Evolutionary conservation across 129 eudicot species (phyloP), one percentile per base, ranked within the genome.

Genomic region (Calendula officinalis): DNA sequence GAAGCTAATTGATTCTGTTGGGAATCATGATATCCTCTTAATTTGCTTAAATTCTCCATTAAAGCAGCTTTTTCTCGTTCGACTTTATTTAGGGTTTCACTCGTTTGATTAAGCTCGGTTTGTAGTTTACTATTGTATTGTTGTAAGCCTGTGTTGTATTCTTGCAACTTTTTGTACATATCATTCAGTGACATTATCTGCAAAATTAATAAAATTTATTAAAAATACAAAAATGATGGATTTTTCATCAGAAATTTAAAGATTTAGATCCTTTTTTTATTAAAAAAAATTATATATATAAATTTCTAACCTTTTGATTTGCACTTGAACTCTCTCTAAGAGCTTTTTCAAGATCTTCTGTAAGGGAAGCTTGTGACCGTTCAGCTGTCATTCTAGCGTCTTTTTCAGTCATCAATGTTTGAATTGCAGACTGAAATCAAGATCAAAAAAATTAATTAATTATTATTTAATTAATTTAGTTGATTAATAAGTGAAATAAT

Each of bases 121-220:
- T 94, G 99, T 15, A 94, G 88, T 72, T 82, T 94, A 53, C 97
- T 86, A 75, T 94, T 94, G 77, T 86, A 94, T 60, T 83, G 92
- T 47, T 94, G 99, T 56, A 94, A 80, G 56, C 99, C 86, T 1
- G 95, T 81, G 71, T 89, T 94, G 69, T 88, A 94, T 76, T 88
- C 97, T 58, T 94, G 97, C 56, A 94, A 66, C 53, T 95, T 67
- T 86, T 83, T 83, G 81, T 85, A 88, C 90, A 78, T 94, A 16
- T 89, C 97, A 62, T 89, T 82, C 44, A 86, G 67, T 7, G 97
- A 81, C 41, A 66, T 51, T 56, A 89, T 84, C 99, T 94, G 77
- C 40, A 57, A 33, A 56, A 40, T 49, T 14, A 45, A 60, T 30
- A 53, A 65, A 17, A 27, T 16, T 17, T 51, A 51, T 48, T 48